phyloP scores from a whole-genome alignment of 2,329 filamentous ascomycete species.

The Penicillium sp. region DNA sequence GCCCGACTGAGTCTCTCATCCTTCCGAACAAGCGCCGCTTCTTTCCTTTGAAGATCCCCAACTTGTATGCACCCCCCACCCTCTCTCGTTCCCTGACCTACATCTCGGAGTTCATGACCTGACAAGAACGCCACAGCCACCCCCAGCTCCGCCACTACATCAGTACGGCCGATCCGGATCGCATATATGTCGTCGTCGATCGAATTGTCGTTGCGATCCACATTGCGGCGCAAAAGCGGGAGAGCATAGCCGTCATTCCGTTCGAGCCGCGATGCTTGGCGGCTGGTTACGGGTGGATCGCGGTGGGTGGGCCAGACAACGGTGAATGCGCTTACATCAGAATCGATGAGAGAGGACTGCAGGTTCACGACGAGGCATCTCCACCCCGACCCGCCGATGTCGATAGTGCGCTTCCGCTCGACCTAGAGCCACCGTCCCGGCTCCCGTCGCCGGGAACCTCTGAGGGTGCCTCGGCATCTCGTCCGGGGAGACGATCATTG shows the following conservation, averaged over 20 bases:
- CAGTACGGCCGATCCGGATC: conserved; percentile 72
- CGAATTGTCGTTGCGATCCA: conserved; percentile 73
- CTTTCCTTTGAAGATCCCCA: conserved; percentile 66
- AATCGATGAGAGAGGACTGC: conserved; percentile 47
- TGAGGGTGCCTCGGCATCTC: conserved; percentile 18
- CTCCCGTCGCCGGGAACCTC: conserved; percentile 25
- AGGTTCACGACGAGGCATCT: conserved; percentile 39
- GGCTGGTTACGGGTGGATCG: conserved; percentile 85
- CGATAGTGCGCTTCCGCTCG: conserved; percentile 59
- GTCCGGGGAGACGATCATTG: conserved; percentile 19
- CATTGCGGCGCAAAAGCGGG: conserved; percentile 68
- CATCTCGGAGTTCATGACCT: conserved; percentile 10
- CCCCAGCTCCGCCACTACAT: conserved; percentile 77
- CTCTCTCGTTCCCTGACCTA: conserved; percentile 1
- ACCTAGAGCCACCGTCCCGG: conserved; percentile 37
- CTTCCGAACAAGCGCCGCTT: conserved; percentile 63
- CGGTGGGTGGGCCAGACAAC: conserved; percentile 78
- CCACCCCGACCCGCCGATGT: conserved; percentile 48
- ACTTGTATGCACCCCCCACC: conserved; percentile 56
- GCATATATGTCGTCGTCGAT: conserved; percentile 82
- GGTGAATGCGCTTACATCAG: conserved; percentile 84
- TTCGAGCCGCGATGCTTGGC: conserved; percentile 82
- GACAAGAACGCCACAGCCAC: conserved; percentile 33
- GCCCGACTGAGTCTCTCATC: conserved; percentile 67
- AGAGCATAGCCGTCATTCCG: conserved; percentile 69